Evolutionary conservation across 2,329 filamentous ascomycete genomes (phyloP).

Genomic region (Beauveria sp.): DNA sequence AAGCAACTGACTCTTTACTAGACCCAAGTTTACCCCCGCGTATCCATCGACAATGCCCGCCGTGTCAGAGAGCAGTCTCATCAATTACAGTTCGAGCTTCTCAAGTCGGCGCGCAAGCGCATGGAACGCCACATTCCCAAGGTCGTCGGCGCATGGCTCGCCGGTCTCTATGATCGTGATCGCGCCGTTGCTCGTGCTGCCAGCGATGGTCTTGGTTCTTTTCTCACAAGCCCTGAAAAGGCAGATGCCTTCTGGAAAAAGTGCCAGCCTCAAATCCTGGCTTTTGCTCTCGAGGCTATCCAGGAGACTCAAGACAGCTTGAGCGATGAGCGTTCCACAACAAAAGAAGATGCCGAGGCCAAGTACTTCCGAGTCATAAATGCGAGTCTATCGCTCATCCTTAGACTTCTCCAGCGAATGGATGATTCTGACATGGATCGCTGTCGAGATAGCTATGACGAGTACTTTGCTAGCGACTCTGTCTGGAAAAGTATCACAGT

Average conservation of each 20-base stretch:
- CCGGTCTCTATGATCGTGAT: constrained; percentile 82
- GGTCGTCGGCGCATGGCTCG: constrained; percentile 83
- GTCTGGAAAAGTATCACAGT: constrained; percentile 62
- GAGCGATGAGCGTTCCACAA: constrained; percentile 83
- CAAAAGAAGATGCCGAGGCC: constrained; percentile 72
- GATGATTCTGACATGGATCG: constrained; percentile 48
- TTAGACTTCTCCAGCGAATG: constrained; percentile 44
- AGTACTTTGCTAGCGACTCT: constrained; percentile 56
- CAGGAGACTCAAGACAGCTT: constrained; percentile 74
- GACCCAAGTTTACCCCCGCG: constrained; percentile 79
- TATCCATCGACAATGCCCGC: constrained; percentile 82
- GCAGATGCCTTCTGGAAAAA: constrained; percentile 66
- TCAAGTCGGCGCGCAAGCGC: constrained; percentile 65
- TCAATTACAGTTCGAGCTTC: constrained; percentile 56
- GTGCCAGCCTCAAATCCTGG: constrained; percentile 73
- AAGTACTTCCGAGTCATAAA: constrained; percentile 74
- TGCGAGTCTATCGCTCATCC: constrained; percentile 46
- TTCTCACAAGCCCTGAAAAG: constrained; percentile 78
- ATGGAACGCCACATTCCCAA: constrained; percentile 73
- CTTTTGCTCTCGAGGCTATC: constrained; percentile 73
- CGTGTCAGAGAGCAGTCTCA: constrained; percentile 85
- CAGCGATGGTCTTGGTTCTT: constrained; percentile 63
- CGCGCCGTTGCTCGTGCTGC: constrained; percentile 69
- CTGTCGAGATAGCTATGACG: constrained; percentile 53
- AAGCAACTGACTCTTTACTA: constrained; percentile 27